Conservation (phyloP, 106 monocot species). For the Ottelia alismoides region DNA sequence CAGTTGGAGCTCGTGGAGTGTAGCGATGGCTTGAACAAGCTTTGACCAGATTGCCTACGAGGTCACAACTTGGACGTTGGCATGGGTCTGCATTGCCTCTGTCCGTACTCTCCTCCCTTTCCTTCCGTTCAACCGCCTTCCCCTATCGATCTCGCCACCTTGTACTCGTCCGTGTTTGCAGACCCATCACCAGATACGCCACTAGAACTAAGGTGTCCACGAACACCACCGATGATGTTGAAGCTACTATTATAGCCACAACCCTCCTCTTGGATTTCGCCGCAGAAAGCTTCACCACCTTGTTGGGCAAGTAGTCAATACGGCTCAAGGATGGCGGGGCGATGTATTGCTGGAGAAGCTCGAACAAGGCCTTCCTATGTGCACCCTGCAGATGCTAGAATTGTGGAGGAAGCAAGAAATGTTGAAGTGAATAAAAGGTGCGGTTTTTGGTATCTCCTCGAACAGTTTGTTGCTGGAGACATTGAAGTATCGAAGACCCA, state of each 20-base stretch:
- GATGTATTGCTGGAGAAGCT: not conserved
- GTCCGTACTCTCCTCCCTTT: not conserved
- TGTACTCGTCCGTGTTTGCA: not conserved
- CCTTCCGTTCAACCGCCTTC: conserved; percentile 1
- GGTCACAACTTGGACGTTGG: no score
- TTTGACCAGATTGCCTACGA: no score
- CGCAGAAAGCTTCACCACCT: conserved; percentile 3
- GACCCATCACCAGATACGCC: conserved; percentile 24
- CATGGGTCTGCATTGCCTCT: no score
- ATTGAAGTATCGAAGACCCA: conserved; percentile 40
- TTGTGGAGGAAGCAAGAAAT: conserved; percentile 48
- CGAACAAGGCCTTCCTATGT: conserved; percentile 20
- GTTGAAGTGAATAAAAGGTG: conserved; percentile 39
- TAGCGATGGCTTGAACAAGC: no score
- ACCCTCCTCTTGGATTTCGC: conserved; percentile 5
- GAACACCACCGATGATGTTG: not conserved
- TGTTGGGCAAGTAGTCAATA: conserved; percentile 10
- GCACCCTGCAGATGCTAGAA: conserved; percentile 49
- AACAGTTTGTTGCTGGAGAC: conserved; percentile 60
- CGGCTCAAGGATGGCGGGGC: conserved; percentile 7
- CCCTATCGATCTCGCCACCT: conserved; percentile 1
- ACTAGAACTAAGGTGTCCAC: not conserved
- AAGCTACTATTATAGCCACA: conserved; percentile 16
- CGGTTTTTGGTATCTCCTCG: conserved; percentile 50
- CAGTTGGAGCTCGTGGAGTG: no score